phyloP scores from a whole-genome alignment of 2,329 filamentous ascomycete genomes.

The Grosmannia clavigera region DNA sequence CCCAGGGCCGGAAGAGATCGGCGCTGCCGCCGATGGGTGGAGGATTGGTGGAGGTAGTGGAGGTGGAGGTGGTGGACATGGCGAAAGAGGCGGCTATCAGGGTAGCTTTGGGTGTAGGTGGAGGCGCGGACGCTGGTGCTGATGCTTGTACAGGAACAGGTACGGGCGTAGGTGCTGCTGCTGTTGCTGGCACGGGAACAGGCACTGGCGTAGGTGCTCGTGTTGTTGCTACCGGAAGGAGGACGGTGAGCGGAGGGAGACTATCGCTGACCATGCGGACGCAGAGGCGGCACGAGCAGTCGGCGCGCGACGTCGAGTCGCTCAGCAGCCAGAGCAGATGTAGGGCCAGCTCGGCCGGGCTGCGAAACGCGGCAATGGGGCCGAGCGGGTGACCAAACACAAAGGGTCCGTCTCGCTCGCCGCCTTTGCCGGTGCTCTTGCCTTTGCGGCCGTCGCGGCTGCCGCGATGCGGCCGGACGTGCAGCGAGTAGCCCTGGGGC shows the following conservation, averaged over 20 bases:
- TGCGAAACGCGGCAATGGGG: conserved; percentile 26
- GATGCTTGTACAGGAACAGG: neutral
- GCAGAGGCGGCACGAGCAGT: conserved; percentile 40
- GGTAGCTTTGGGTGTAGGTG: neutral
- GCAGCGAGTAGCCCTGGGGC: conserved; percentile 12
- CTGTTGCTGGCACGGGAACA: neutral
- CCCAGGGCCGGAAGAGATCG: conserved; percentile 20
- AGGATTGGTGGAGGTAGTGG: neutral
- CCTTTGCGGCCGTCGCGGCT: no score
- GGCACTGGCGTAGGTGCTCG: neutral
- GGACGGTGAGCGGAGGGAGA: neutral
- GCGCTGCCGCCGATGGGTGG: conserved; percentile 2
- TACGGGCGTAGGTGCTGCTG: neutral
- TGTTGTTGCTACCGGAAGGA: neutral
- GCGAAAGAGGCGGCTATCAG: neutral
- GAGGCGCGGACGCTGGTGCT: neutral
- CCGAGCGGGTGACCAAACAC: conserved; percentile 14
- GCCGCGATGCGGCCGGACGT: conserved; percentile 7
- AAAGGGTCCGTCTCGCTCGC: conserved; percentile 50
- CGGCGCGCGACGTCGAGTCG: conserved; percentile 30
- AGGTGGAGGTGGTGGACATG: neutral
- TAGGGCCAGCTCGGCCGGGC: conserved; percentile 39
- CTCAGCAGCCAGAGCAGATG: conserved; percentile 41
- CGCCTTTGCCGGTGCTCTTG: conserved; percentile 3
- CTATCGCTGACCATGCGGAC: conserved; percentile 16